These are phyloP conservation scores for Mycena belliarum DNA, from an alignment of 768 basidiomycete species.

Conservation along the genomic window DNA sequence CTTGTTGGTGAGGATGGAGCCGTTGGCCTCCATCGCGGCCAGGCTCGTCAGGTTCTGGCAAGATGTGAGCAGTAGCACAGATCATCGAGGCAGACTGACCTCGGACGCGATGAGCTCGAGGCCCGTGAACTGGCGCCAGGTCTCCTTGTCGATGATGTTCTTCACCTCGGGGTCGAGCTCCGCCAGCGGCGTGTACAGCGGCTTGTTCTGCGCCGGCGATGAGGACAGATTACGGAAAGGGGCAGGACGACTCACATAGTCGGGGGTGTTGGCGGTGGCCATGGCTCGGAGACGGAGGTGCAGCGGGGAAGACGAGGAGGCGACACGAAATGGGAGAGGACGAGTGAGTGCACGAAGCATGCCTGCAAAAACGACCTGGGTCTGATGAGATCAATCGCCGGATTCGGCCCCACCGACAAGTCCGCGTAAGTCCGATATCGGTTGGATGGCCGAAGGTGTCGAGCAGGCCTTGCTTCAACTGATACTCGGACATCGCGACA, in stretches of 20 bases:
- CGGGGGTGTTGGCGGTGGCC: slow-evolving; percentile 60
- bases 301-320: slow-evolving; percentile 27
- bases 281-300: slow-evolving; percentile 47
- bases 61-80: too few species aligned
- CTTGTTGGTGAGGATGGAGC: slow-evolving; percentile 98
- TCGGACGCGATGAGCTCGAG: slow-evolving; percentile 99
- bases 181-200: slow-evolving; percentile 82
- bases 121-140: slow-evolving; percentile 96
- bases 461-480: too few species aligned
- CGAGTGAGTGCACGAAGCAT: slow-evolving; percentile 33
- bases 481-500: too few species aligned
- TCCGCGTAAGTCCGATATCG: too few species aligned
- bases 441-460: too few species aligned
- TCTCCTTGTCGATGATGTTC: slow-evolving; percentile 98
- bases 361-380: slow-evolving; percentile 9
- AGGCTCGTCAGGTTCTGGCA: slow-evolving; percentile 90
- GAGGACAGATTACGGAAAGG: not conserved
- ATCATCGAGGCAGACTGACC: slow-evolving; percentile 44
- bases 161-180: slow-evolving; percentile 94
- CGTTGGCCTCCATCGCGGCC: slow-evolving; percentile 97
- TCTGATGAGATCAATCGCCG: too few species aligned
- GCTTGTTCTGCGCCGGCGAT: slow-evolving; percentile 91
- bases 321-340: slow-evolving; percentile 25
- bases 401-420: too few species aligned
- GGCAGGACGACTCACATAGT: slow-evolving; percentile 55